Conservation (phyloP, 2,329 filamentous ascomycete species). For the Teratosphaeria epicoccoides region DNA sequence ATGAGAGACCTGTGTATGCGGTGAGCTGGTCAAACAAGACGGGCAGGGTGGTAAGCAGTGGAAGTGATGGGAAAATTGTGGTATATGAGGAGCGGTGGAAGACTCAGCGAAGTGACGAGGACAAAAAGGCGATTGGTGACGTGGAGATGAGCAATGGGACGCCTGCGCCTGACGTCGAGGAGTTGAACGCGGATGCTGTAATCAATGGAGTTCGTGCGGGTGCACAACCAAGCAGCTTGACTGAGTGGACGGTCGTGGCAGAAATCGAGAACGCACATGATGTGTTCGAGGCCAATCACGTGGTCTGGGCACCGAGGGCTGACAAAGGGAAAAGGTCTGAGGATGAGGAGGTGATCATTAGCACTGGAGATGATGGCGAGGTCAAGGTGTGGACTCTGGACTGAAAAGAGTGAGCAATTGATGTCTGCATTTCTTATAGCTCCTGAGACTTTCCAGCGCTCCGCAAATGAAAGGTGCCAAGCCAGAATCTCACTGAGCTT, state of each 20-base stretch:
- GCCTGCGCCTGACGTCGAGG: conserved; percentile 10
- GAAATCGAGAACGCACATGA: conserved; percentile 69
- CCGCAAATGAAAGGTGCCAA: too few species aligned
- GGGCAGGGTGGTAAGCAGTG: conserved; percentile 74
- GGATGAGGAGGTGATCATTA: conserved; percentile 74
- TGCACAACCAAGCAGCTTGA: conserved; percentile 19
- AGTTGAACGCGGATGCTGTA: not conserved
- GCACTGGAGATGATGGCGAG: conserved; percentile 83
- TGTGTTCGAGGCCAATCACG: conserved; percentile 88
- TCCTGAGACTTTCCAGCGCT: not conserved
- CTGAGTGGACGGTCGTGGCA: conserved; percentile 61
- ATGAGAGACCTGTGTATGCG: conserved; percentile 75
- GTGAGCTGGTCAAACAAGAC: conserved; percentile 70
- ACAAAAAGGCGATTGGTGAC: conserved; percentile 13
- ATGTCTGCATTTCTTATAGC: too few species aligned
- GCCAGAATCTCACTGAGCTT: too few species aligned
- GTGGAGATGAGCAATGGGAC: conserved; percentile 14
- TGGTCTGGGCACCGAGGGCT: conserved; percentile 72
- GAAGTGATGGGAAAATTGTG: conserved; percentile 73
- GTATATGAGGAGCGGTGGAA: conserved; percentile 60
- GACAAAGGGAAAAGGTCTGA: conserved; percentile 53
- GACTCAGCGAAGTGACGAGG: conserved; percentile 2
- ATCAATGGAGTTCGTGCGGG: not conserved
- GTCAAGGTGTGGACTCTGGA: conserved; percentile 61
- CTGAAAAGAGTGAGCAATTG: not conserved